Conservation (phyloP, 208 protist genomes). For the Leishmania arabica region DNA sequence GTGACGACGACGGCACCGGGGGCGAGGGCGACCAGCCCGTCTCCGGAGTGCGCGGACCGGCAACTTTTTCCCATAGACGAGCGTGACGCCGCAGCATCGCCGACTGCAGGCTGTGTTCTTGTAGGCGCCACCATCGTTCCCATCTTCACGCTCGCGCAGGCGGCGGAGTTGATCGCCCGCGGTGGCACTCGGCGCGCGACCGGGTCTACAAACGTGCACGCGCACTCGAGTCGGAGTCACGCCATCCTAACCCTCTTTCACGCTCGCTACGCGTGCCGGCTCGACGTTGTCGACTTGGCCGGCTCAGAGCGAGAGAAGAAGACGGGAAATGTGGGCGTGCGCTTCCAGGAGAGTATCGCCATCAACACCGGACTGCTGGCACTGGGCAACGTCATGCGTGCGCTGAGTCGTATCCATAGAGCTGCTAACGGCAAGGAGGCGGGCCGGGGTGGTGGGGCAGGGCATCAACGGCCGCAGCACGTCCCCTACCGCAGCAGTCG, state of each 20-base stretch:
- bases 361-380: constrained; percentile 94
- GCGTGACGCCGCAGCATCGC: neutral
- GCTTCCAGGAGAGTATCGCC: constrained; percentile 92
- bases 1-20: constrained; percentile 12
- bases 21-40: neutral
- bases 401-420: constrained; percentile 64
- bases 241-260: constrained; percentile 93
- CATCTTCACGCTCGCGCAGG: constrained; percentile 56
- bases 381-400: constrained; percentile 94
- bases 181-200: constrained; percentile 82
- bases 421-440: neutral
- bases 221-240: constrained; percentile 87
- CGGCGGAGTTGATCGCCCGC: constrained; percentile 73
- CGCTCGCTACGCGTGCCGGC: constrained; percentile 53
- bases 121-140: constrained; percentile 58
- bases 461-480: constrained; percentile 31
- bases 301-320: constrained; percentile 86
- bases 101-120: constrained; percentile 27
- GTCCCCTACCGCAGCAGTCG: constrained; percentile 91
- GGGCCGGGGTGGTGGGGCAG: neutral
- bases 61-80: neutral
- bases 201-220: constrained; percentile 91
- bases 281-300: constrained; percentile 96
- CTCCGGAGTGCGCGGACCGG: neutral
- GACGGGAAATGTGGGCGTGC: constrained; percentile 72